Evolutionary conservation across 768 basidiomycete species (phyloP).

Genomic region (Kwoniella dendrophila): DNA sequence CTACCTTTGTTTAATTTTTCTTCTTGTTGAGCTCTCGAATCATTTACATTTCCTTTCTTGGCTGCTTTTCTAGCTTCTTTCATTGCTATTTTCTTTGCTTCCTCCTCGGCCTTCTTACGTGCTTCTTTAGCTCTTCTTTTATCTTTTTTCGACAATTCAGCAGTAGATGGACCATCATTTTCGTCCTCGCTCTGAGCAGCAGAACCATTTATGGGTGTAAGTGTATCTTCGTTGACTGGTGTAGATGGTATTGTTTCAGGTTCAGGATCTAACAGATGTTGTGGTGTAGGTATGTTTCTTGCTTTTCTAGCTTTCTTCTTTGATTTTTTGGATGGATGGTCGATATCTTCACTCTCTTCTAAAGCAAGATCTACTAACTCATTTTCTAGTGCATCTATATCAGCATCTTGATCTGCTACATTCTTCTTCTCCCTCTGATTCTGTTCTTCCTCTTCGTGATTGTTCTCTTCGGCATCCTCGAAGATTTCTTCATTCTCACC

Average conservation of each 20-base stretch:
- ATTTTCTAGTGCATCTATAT: slow-evolving; percentile 14
- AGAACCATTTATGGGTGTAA: slow-evolving; percentile 34
- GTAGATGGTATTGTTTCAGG: slow-evolving; percentile 11
- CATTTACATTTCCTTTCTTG: slow-evolving; percentile 19
- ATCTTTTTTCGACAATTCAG: slow-evolving; percentile 72
- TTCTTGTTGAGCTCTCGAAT: slow-evolving; percentile 20
- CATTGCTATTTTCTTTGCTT: slow-evolving; percentile 35
- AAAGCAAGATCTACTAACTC: slow-evolving; percentile 15
- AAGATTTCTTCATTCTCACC: slow-evolving; percentile 29
- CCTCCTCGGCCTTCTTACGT: slow-evolving; percentile 64
- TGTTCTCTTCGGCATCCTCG: slow-evolving; percentile 23
- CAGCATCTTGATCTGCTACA: slow-evolving; percentile 13
- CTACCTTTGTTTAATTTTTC: slow-evolving; percentile 15
- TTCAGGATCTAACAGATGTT: slow-evolving; percentile 6
- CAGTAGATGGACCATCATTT: slow-evolving; percentile 2
- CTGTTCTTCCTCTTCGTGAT: slow-evolving; percentile 18
- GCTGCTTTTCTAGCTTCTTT: slow-evolving; percentile 29
- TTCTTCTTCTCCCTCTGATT: background rate
- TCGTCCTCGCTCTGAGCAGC: slow-evolving; percentile 9
- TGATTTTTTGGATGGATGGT: slow-evolving; percentile 18
- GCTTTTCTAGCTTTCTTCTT: slow-evolving; percentile 22
- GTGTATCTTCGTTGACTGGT: slow-evolving; percentile 23
- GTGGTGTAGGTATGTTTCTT: slow-evolving; percentile 10
- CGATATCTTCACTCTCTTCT: slow-evolving; percentile 22
- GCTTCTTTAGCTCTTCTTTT: slow-evolving; percentile 75